A percentile compares a stretch with the other conserved stretches of the same genome.
These are phyloP conservation scores for Fusarium tuaranense DNA, from an alignment of 2,329 filamentous ascomycete species.

Conservation along the genomic window DNA sequence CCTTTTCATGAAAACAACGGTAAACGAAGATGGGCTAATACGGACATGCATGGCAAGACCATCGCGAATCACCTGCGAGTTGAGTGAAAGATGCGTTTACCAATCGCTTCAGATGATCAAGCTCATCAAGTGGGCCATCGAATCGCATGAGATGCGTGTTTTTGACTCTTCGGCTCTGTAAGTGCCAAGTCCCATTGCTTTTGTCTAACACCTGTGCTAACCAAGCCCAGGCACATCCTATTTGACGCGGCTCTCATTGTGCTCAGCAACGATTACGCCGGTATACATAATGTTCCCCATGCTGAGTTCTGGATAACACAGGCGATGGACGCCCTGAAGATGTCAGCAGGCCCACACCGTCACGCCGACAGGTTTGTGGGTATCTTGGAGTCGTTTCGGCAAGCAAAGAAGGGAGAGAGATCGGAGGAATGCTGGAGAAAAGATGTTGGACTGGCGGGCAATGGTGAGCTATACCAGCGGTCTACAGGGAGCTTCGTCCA, in stretches of 20 bases:
- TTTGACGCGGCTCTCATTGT: conserved; percentile 67
- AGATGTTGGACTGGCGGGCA: neutral
- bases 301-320: conserved; percentile 55
- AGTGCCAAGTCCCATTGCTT: conserved; percentile 42
- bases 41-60: neutral
- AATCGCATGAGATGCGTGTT: conserved; percentile 59
- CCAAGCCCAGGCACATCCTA: conserved; percentile 62
- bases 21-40: neutral
- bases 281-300: conserved; percentile 58
- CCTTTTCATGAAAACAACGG: conserved; percentile 59
- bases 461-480: neutral
- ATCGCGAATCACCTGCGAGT: conserved; percentile 45
- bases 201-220: neutral
- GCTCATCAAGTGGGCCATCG: conserved; percentile 58
- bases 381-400: conserved; percentile 62
- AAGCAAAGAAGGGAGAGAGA: conserved; percentile 15
- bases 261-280: conserved; percentile 67
- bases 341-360: conserved; percentile 60
- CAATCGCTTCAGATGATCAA: conserved; percentile 56
- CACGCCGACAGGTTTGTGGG: conserved; percentile 62
- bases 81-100: conserved; percentile 55
- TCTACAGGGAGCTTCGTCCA: neutral
- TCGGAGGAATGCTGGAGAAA: neutral
- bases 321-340: conserved; percentile 61
- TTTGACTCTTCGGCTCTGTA: conserved; percentile 69